Evolutionary conservation across 1,284 basidiomycete genomes (phyloP).

Genomic region (Tilletia walkeri): DNA sequence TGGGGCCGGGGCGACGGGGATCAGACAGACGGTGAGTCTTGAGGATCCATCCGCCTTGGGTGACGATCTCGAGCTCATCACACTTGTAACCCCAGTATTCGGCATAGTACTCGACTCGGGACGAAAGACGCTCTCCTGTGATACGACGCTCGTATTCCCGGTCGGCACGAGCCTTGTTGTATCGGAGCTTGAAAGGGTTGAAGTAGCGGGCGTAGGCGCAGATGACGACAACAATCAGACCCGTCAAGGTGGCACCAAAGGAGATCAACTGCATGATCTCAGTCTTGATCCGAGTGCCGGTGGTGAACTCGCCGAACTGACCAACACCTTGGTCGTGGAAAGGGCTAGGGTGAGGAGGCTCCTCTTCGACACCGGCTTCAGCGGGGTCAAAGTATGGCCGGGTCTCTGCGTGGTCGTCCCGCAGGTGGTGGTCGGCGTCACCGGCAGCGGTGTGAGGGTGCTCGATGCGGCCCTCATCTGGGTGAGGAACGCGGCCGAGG

Average conservation of each 20-base stretch:
- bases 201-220: constrained; percentile 43
- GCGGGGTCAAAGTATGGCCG: constrained; percentile 14
- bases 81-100: constrained; percentile 57
- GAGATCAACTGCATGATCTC: constrained; percentile 46
- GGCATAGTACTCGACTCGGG: constrained; percentile 50
- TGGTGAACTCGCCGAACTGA: constrained; percentile 42
- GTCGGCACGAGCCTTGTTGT: constrained; percentile 43
- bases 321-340: constrained; percentile 53
- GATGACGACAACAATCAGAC: constrained; percentile 35
- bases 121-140: constrained; percentile 51
- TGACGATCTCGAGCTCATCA: constrained; percentile 53
- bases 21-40: constrained; percentile 54
- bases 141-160: constrained; percentile 53
- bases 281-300: constrained; percentile 35
- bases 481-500: constrained; percentile 16
- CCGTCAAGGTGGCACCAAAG: constrained; percentile 34
- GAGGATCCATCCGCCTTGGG: constrained; percentile 53
- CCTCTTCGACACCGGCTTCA: constrained; percentile 1
- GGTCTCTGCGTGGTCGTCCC: constrained; percentile 13
- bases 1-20: constrained; percentile 44
- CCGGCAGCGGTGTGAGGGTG: constrained; percentile 17
- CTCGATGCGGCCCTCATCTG: constrained; percentile 13
- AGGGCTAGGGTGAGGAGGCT: constrained; percentile 19
- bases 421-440: constrained; percentile 5
- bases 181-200: constrained; percentile 49